These are phyloP conservation scores for Globisporangium lucens DNA, from an alignment of 352 stramenopile genomes.

Conservation along the genomic window DNA sequence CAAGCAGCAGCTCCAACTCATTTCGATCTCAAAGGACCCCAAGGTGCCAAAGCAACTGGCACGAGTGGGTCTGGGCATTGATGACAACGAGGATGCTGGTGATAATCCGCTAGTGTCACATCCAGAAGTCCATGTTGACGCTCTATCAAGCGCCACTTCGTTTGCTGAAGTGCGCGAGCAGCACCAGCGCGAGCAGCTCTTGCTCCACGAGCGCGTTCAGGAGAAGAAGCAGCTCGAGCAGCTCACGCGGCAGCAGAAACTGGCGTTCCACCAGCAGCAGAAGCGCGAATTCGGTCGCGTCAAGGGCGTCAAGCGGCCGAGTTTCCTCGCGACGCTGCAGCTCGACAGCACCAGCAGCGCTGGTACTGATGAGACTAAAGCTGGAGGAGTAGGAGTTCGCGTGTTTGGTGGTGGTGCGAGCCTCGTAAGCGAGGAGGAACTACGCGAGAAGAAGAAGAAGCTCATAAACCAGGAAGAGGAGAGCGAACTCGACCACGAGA, in stretches of 20 bases:
- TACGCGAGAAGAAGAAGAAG: neutral
- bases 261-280: constrained; percentile 22
- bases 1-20: constrained; percentile 16
- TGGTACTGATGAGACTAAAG: neutral
- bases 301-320: constrained; percentile 20
- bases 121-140: neutral
- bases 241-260: constrained; percentile 16
- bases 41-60: neutral
- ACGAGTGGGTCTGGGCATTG: constrained; percentile 8
- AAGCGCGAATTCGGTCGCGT: constrained; percentile 16
- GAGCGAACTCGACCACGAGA: neutral
- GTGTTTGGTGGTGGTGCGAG: neutral
- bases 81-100: neutral
- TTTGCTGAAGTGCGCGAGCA: neutral
- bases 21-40: neutral
- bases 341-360: constrained; percentile 15
- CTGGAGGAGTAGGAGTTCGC: neutral
- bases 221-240: constrained; percentile 15
- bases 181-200: constrained; percentile 9
- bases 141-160: neutral
- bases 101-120: neutral
- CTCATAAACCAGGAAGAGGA: neutral
- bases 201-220: constrained; percentile 15
- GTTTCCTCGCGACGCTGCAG: constrained; percentile 28
- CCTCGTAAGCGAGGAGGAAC: neutral